Evolutionary conservation across 2,329 filamentous ascomycete species (phyloP), one percentile per base, ranked within the genome.

Genomic region (Colletotrichum godetiae): DNA sequence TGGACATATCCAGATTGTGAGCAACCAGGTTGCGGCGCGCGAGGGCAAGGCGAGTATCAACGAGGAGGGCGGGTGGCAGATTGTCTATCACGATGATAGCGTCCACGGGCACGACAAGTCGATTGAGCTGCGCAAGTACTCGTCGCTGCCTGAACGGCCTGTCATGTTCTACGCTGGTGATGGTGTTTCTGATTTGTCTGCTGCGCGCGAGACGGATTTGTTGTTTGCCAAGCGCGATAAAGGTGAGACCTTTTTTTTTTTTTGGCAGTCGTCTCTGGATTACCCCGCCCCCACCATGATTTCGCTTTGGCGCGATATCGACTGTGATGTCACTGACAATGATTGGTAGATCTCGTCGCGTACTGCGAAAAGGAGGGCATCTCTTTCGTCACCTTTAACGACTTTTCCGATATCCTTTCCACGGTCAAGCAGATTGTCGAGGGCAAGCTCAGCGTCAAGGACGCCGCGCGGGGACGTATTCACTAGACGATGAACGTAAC

Each of bases 91-190:
- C 79, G 95, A 99, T 81, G 94, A 96, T 74, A 95, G 93, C 80
- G 89, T 92, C 72, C 97, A 97, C 79, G 97, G 97, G n/a, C 97
- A 99, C 81, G 96, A 99, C 88, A 99, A 99, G 90, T 95, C 93
- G 31, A 87, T 96, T 67, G 94, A 97, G 81, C 95, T 99, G 79
- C 91, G 94, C 76, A 95, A 95, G 64, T 98, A 98, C 84, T 92
- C 93, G 2, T 87, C 91, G 31, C 87, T 97, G 56, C 91, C 94
- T 0, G 87, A 86, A 37, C 89, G 95, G 55, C 97, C 97, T 2
- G 92, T 91, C 52, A 90, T 98, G 85, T 95, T 98, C 82, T 99
- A 99, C 79, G 96, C 97, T 37, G 97, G 97, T 72, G 96, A 98
- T 78, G 96, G 96, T 61, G 95, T 98, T 5, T 97, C 94, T 3